Base-by-base conservation (phyloP, 2,329 filamentous ascomycete genomes). In the Colletotrichum sidae region DNA sequence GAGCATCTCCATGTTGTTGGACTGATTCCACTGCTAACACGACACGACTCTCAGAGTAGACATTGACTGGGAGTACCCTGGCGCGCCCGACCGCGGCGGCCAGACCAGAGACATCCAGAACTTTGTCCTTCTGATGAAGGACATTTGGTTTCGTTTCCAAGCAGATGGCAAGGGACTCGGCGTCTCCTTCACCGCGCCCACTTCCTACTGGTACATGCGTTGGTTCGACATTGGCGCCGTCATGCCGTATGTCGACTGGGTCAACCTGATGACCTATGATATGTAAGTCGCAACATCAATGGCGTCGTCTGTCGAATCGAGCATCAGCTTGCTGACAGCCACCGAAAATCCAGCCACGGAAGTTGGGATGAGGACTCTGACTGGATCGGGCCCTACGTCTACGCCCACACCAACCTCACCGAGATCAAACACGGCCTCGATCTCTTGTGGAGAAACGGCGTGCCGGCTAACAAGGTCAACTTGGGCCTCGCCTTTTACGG, bases 391-490 rank as follows among this genome's bases (percentile, higher is more conserved):
- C 25, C 25, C 25, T 25, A 25, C 25, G 25, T 25, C 25, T 25
- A 25, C 25, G 25, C 25, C 25, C 25, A 25, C 25, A 25, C 25
- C 25, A 25, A 25, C 4, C 25, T 25, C 25, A 25, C 25, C 25
- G 25, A 25, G 25, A 25, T 25, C 25, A 25, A 25, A 5, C 33
- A 67, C 0, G 75, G 74, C 0, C 49, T 82, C 0, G 76, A 83
- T 2, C 77, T 85, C 0, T 70, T 85, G 4, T 85, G 83, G 81
- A 73, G 80, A 2, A 78, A 75, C 37, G 69, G 77, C 33, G 70
- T 87, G 1, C 67, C 72, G 0, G 74, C 84, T 0, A 34, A 55
- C 0, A 81, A 83, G 55, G 67, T 86, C 8, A 73, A 72, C 6
- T 58, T 85, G 11, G 82, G 83, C 12, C 13, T 53, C n/a, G 33